A percentile compares a stretch with the other conserved stretches of the same genome.
Evolutionary conservation across 768 basidiomycete species (phyloP).

Genomic region (Termitomyces heimii): DNA sequence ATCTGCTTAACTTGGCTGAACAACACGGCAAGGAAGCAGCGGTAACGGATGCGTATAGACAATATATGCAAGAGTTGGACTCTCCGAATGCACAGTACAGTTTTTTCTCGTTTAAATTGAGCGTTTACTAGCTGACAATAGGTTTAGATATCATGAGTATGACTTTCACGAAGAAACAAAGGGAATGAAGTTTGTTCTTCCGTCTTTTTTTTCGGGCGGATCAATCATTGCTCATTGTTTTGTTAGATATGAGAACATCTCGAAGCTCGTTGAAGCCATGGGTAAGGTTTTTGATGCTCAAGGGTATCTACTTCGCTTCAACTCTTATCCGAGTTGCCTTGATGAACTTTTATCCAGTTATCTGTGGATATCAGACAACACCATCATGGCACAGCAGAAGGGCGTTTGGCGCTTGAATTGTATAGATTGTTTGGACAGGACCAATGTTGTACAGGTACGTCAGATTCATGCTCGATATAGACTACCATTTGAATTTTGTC

Average conservation of each 20-base stretch:
- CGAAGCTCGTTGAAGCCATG: slow-evolving; percentile 65
- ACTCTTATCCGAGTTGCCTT: slow-evolving; percentile 1
- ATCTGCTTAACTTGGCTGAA: slow-evolving; percentile 86
- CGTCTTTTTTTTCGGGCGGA: neutral
- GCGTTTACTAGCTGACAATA: neutral
- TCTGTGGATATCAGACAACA: slow-evolving; percentile 73
- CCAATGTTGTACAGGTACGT: slow-evolving; percentile 85
- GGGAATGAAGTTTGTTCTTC: slow-evolving; percentile 77
- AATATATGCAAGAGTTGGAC: slow-evolving; percentile 54
- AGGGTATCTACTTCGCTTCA: slow-evolving; percentile 43
- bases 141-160: slow-evolving; percentile 66
- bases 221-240: neutral
- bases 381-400: slow-evolving; percentile 72
- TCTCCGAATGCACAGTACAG: slow-evolving; percentile 53
- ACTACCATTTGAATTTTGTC: neutral
- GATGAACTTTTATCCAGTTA: slow-evolving; percentile 40
- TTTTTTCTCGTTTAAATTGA: neutral
- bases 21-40: slow-evolving; percentile 81
- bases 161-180: slow-evolving; percentile 93
- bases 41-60: slow-evolving; percentile 73
- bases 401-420: slow-evolving; percentile 91
- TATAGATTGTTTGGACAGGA: slow-evolving; percentile 93
- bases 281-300: slow-evolving; percentile 73
- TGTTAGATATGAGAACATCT: slow-evolving; percentile 83
- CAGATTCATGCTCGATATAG: neutral